Conservation (phyloP, 768 basidiomycete genomes). For the Erythrobasidium yunnanense region DNA sequence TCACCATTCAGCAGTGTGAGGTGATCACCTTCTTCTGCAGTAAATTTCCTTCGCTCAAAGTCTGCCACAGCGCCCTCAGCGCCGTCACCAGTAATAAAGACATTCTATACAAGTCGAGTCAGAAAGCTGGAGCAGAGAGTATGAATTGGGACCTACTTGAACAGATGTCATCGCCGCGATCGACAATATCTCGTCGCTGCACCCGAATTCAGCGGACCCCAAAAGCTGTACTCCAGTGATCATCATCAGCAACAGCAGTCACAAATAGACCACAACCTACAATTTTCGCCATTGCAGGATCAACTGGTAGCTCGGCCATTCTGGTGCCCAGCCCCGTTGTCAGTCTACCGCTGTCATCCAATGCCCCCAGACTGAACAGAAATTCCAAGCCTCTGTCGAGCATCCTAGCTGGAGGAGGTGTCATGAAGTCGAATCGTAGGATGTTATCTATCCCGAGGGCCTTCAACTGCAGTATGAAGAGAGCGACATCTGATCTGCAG, state of each 20-base stretch:
- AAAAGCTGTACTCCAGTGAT: constrained; percentile 53
- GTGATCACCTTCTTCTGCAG: constrained; percentile 97
- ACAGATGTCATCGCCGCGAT: constrained; percentile 92
- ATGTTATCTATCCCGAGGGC: constrained; percentile 88
- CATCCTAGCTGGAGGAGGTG: constrained; percentile 72
- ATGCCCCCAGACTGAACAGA: constrained; percentile 66
- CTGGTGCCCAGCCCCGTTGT: constrained; percentile 66
- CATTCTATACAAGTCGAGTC: constrained; percentile 51
- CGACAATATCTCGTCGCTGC: constrained; percentile 88
- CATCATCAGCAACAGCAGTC: constrained; percentile 1
- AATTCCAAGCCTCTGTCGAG: constrained; percentile 76
- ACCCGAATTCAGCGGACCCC: constrained; percentile 68
- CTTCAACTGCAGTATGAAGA: constrained; percentile 85
- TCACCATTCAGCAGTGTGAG: constrained; percentile 82
- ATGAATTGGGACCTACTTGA: constrained; percentile 50
- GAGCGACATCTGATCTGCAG: constrained; percentile 76
- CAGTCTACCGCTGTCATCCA: constrained; percentile 63
- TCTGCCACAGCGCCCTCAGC: constrained; percentile 75
- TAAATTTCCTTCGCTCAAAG: constrained; percentile 87
- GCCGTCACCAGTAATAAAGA: constrained; percentile 79
- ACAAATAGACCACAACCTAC: too few relatives aligned
- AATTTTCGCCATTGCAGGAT: constrained; percentile 87
- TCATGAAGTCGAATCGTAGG: constrained; percentile 92
- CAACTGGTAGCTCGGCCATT: constrained; percentile 78
- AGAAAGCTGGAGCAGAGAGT: not conserved